Evolutionary conservation across 2,329 filamentous ascomycete genomes (phyloP), one percentile per base, ranked within the genome.

Genomic region (Colletotrichum sp.): DNA sequence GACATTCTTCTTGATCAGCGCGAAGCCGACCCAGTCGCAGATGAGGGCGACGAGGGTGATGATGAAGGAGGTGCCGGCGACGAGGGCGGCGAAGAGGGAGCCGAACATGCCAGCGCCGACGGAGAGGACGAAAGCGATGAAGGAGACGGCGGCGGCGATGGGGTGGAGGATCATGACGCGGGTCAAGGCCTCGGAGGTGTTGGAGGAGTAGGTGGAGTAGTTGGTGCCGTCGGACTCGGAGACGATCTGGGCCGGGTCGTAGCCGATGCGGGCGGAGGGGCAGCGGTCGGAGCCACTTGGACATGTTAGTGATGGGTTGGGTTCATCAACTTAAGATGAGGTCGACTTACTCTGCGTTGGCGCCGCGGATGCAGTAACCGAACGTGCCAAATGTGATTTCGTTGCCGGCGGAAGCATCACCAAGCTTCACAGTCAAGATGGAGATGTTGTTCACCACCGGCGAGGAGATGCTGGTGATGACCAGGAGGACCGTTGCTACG

Each of bases 121-220:
- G 62, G 88, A 88, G 65, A 92, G 84, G 63, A 92, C 80, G 83
- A 92, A 92, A 75, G 90, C 89, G 77, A 92, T 84, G 84, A 93
- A 92, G 79, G 88, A 85, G 5, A 93, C 82, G 71, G 85, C 90
- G 75, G 88, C 87, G n/a, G 88, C 90, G 79, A 93, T 84, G 32
- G 92, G 91, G 84, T 93, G 92, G 75, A 93, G 87, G 68, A 93
- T 83, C 90, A 93, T 90, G 77, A 90, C 89, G 77, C 86, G 85
- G 57, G 91, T 92, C 55, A 93, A 85, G 32, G 83, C 84, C 77
- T 87, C 86, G 74, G 87, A 83, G 44, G 89, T 88, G 76, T 85
- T 82, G 73, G 84, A 83, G 24, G 87, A 84, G 73, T 86, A 84
- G 65, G 82, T 79, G 77, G 86, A 86, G 81, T 89, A 88, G 48